A percentile compares a stretch with the other conserved stretches of the same genome.
Conservation (phyloP, 2,329 filamentous ascomycete genomes). For the Fusarium chlamydosporum region DNA sequence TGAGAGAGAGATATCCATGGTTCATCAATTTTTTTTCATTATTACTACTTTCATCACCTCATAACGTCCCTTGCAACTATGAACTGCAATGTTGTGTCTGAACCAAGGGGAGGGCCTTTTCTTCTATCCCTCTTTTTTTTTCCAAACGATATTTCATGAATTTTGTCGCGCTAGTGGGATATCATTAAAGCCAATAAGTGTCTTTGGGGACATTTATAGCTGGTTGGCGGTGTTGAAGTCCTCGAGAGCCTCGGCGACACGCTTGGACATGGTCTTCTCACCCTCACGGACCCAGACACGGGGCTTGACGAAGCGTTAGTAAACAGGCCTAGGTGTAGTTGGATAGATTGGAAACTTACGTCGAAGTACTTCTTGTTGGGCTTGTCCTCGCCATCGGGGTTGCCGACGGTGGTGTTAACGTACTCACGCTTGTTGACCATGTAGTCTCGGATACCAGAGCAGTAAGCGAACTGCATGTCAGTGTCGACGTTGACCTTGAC, state of each 20-base stretch:
- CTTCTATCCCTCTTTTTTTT: constrained; percentile 30
- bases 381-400: constrained; percentile 96
- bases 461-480: constrained; percentile 96
- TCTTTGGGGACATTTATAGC: constrained; percentile 51
- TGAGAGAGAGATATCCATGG: background rate
- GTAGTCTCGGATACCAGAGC: constrained; percentile 93
- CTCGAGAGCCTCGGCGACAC: constrained; percentile 83
- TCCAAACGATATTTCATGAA: constrained; percentile 38
- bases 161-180: constrained; percentile 33
- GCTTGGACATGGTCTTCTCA: constrained; percentile 94
- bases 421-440: constrained; percentile 96
- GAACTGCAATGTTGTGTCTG: constrained; percentile 33
- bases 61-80: constrained; percentile 38
- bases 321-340: background rate
- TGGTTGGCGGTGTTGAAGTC: constrained; percentile 81
- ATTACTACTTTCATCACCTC: constrained; percentile 47
- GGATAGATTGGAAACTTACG: constrained; percentile 53
- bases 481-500: constrained; percentile 99
- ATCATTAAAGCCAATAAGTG: constrained; percentile 35
- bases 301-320: constrained; percentile 65
- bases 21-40: constrained; percentile 45
- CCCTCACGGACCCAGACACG: constrained; percentile 96
- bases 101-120: constrained; percentile 27
- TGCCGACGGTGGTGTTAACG: constrained; percentile 87
- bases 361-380: constrained; percentile 98